Evolutionary conservation across 1,284 basidiomycete genomes (phyloP).

Genomic region (Vanrija sp.): DNA sequence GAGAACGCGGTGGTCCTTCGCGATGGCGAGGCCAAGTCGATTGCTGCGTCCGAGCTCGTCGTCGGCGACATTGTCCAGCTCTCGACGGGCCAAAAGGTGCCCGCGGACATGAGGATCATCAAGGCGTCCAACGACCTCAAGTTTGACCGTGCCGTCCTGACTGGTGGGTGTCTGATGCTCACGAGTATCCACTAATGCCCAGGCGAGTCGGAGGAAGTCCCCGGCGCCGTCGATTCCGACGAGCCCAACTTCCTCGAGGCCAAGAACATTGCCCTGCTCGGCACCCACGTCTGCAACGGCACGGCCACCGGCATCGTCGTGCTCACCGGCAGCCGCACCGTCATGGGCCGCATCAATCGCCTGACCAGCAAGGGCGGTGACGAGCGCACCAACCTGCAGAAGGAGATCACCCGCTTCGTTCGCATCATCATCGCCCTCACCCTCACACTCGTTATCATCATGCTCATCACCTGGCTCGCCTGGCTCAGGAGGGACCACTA

Average conservation of each 20-base stretch:
- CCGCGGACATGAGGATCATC: slow-evolving; percentile 56
- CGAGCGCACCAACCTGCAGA: slow-evolving; percentile 45
- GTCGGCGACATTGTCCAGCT: slow-evolving; percentile 47
- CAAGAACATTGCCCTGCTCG: slow-evolving; percentile 61
- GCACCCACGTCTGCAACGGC: slow-evolving; percentile 60
- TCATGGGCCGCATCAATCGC: slow-evolving; percentile 58
- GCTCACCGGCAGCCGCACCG: slow-evolving; percentile 58
- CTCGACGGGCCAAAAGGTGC: slow-evolving; percentile 48
- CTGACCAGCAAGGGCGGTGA: slow-evolving; percentile 55
- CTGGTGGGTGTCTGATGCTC: slow-evolving; percentile 24
- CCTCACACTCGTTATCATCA: slow-evolving; percentile 50
- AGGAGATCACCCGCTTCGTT: slow-evolving; percentile 52
- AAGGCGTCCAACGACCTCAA: slow-evolving; percentile 54
- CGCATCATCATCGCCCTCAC: slow-evolving; percentile 53
- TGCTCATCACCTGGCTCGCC: slow-evolving; percentile 57
- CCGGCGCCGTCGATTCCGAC: slow-evolving; percentile 55
- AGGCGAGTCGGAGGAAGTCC: slow-evolving; percentile 58
- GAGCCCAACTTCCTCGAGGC: slow-evolving; percentile 60
- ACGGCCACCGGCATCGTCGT: slow-evolving; percentile 57
- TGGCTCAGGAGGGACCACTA: slow-evolving; percentile 54
- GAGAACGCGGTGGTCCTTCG: slow-evolving; percentile 46
- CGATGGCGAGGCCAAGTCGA: slow-evolving; percentile 37
- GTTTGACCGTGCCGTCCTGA: slow-evolving; percentile 62
- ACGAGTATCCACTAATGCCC: background rate
- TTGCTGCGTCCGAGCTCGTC: slow-evolving; percentile 43